Evolutionary conservation across 148 eudicot species (phyloP).

Genomic region (Oxyria digyna): DNA sequence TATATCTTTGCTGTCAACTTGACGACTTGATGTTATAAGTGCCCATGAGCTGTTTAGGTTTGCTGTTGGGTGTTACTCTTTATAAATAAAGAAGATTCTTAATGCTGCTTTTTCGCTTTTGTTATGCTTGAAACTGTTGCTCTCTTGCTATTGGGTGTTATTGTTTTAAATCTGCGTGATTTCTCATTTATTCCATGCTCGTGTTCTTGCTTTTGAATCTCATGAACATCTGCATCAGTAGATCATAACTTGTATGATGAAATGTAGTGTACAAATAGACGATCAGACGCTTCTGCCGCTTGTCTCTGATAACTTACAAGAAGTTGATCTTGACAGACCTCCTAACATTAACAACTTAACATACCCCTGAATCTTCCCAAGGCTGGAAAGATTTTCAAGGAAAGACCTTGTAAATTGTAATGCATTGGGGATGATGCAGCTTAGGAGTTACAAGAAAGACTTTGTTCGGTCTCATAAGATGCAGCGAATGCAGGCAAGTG

Average conservation of each 20-base stretch:
- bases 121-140: background rate
- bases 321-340: constrained; percentile 43
- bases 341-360: constrained; percentile 74
- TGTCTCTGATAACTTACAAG: too few relatives aligned
- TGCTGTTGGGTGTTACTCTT: background rate
- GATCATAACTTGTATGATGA: too few relatives aligned
- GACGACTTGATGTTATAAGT: background rate
- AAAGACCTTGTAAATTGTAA: constrained; percentile 62
- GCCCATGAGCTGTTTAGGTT: background rate
- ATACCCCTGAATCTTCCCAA: constrained; percentile 31
- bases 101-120: background rate
- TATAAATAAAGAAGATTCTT: background rate
- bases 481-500: constrained; percentile 72
- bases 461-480: constrained; percentile 78
- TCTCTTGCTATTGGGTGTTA: too few relatives aligned
- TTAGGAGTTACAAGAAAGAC: constrained; percentile 75
- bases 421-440: constrained; percentile 81
- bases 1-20: constrained; percentile 1
- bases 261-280: too few relatives aligned
- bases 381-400: constrained; percentile 46
- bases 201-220: too few relatives aligned
- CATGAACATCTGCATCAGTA: too few relatives aligned
- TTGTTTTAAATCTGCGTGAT: too few relatives aligned
- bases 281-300: too few relatives aligned
- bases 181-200: too few relatives aligned